Conservation (phyloP, 108 stramenopile genomes). For the Fragilaria crotonensis region DNA sequence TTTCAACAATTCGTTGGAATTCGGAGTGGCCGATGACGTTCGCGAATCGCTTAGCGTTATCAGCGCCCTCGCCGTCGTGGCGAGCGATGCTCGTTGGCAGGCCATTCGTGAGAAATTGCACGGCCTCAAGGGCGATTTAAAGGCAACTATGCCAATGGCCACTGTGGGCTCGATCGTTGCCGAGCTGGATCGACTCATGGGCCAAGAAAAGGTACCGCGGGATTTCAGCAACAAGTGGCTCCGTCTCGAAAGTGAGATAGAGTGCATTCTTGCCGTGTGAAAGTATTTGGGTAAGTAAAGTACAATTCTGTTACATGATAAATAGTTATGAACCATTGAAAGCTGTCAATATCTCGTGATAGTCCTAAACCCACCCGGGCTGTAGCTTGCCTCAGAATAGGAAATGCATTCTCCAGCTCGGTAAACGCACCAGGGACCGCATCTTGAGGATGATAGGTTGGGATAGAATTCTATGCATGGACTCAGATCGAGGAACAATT, state of each 20-base stretch:
- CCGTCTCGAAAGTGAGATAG: neutral
- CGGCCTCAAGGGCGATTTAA: constrained; percentile 54
- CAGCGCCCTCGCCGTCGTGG: neutral
- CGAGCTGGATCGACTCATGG: constrained; percentile 1
- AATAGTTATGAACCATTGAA: too few relatives aligned
- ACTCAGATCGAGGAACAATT: too few relatives aligned
- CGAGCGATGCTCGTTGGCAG: constrained; percentile 26
- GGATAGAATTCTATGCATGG: too few relatives aligned
- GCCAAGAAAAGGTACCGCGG: neutral
- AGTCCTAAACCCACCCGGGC: too few relatives aligned
- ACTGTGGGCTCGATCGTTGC: constrained; percentile 2
- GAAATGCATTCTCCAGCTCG: too few relatives aligned
- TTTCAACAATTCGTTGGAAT: neutral
- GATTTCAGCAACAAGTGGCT: neutral
- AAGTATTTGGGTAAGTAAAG: too few relatives aligned
- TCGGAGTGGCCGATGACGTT: neutral
- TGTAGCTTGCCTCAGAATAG: too few relatives aligned
- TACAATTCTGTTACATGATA: too few relatives aligned
- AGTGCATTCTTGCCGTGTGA: neutral
- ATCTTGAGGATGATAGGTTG: too few relatives aligned
- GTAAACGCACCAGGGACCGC: too few relatives aligned
- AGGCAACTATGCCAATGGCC: constrained; percentile 12
- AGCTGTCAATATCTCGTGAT: too few relatives aligned
- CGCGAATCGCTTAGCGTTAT: neutral
- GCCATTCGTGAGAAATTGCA: constrained; percentile 48